A percentile compares a stretch with the other conserved stretches of the same genome.
phyloP scores from a whole-genome alignment of 371 early-diverging fungal genomes.

The Basidiobolus meristosporus region DNA sequence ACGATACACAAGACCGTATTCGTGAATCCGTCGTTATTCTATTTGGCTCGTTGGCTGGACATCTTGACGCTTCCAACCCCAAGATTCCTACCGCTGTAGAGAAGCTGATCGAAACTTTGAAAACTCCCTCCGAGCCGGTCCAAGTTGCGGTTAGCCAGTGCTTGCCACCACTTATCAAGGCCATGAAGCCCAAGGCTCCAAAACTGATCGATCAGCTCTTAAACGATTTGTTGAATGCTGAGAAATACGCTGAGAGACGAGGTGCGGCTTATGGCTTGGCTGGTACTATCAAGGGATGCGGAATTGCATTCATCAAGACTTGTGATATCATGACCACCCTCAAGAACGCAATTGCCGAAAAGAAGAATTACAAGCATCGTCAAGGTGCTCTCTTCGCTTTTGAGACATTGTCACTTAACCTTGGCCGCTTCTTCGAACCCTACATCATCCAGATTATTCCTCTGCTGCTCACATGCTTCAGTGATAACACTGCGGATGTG shows the following conservation, averaged over 20 bases:
- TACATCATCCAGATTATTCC: conserved; percentile 88
- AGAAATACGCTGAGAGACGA: conserved; percentile 73
- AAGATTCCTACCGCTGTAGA: conserved; percentile 64
- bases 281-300: conserved; percentile 86
- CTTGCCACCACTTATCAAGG: conserved; percentile 78
- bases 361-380: conserved; percentile 44
- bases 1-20: conserved; percentile 51
- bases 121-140: conserved; percentile 88
- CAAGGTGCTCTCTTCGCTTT: conserved; percentile 91
- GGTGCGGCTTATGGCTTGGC: conserved; percentile 95
- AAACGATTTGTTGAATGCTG: conserved; percentile 41
- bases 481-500: conserved; percentile 69
- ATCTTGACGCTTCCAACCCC: conserved; percentile 48
- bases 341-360: conserved; percentile 67
- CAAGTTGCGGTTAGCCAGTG: conserved; percentile 89
- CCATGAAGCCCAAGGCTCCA: conserved; percentile 35
- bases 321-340: conserved; percentile 60
- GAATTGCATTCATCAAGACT: conserved; percentile 71
- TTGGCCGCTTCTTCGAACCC: conserved; percentile 94
- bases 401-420: conserved; percentile 63
- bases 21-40: conserved; percentile 84
- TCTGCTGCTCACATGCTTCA: conserved; percentile 65
- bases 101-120: conserved; percentile 70
- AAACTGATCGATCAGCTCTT: conserved; percentile 40
- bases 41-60: conserved; percentile 78